phyloP scores from a whole-genome alignment of 306 rosid species.

The Abrus pulchellus region DNA sequence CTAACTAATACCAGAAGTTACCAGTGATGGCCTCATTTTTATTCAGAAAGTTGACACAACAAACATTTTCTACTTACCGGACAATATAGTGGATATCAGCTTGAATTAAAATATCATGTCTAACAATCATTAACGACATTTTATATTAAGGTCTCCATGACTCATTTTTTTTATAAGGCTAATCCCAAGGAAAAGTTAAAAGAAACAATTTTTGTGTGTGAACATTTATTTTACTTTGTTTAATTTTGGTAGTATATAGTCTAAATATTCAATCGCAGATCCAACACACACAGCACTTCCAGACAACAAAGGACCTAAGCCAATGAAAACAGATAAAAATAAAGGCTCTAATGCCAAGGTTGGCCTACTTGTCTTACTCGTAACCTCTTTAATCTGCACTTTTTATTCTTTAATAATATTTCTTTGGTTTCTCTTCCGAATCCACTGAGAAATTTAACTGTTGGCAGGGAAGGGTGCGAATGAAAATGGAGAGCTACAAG shows the following conservation, averaged over 20 bases:
- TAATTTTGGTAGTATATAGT: neutral
- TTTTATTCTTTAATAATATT: neutral
- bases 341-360: conserved; percentile 44
- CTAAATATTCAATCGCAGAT: neutral
- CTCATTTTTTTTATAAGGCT: neutral
- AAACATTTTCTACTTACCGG: conserved; percentile 10
- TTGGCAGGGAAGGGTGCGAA: conserved; percentile 10
- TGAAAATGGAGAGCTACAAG: conserved; percentile 38
- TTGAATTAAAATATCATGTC: conserved; percentile 9
- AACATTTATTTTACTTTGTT: conserved; percentile 26
- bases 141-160: conserved; percentile 24
- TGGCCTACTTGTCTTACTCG: conserved; percentile 8
- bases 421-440: neutral
- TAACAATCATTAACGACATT: neutral
- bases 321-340: conserved; percentile 43
- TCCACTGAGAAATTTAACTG: neutral
- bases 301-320: neutral
- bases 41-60: neutral
- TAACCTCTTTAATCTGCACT: neutral
- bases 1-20: neutral
- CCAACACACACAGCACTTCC: neutral
- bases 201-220: neutral
- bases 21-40: neutral
- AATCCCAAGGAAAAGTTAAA: neutral
- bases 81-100: neutral